phyloP scores from a whole-genome alignment of 192 early-diverging fungal species.

The Gigaspora rosea region DNA sequence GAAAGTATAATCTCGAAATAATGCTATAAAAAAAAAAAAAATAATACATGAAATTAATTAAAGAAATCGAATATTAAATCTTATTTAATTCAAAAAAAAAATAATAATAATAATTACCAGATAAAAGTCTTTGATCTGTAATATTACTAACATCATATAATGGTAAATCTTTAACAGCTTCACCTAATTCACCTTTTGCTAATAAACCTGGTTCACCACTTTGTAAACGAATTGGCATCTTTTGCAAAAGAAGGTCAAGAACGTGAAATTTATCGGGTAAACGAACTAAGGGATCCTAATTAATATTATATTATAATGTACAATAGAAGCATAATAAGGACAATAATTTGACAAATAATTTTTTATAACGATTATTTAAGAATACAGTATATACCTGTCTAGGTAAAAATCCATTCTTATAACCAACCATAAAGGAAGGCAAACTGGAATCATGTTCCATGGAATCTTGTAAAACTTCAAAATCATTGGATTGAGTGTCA shows the following conservation, averaged over 20 bases:
- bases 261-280: conserved; percentile 71
- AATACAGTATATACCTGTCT: conserved; percentile 36
- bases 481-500: conserved; percentile 29
- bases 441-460: conserved; percentile 44
- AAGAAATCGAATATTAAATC: conserved; percentile 2
- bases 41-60: conserved; percentile 20
- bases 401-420: conserved; percentile 59
- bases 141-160: conserved; percentile 72
- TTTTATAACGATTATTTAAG: neutral
- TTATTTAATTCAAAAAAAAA: neutral
- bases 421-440: conserved; percentile 60
- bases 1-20: conserved; percentile 89
- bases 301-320: neutral
- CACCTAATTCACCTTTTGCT: conserved; percentile 77
- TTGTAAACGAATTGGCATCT: conserved; percentile 72
- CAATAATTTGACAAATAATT: neutral
- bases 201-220: conserved; percentile 78
- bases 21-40: conserved; percentile 43
- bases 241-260: conserved; percentile 70
- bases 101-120: conserved; percentile 44
- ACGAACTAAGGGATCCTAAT: conserved; percentile 64
- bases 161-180: conserved; percentile 71
- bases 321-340: neutral
- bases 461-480: conserved; percentile 49
- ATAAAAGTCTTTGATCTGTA: conserved; percentile 70